phyloP scores from a whole-genome alignment of 352 stramenopile species.

The Phytophthora ramorum region DNA sequence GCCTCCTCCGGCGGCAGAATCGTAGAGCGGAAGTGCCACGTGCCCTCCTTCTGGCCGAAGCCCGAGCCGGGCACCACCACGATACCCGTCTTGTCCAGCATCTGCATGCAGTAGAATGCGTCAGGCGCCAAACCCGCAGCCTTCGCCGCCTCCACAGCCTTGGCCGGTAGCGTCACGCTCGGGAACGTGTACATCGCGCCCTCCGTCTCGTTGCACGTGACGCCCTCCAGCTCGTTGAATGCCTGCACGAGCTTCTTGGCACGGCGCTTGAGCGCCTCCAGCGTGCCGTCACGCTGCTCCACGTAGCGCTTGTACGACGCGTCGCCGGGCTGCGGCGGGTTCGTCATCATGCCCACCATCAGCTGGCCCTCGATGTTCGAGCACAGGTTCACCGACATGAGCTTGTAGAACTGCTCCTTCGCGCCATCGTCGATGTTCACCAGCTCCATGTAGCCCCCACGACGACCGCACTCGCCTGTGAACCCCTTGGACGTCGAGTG shows the following conservation, averaged over 20 bases:
- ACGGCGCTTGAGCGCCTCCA: constrained; percentile 94
- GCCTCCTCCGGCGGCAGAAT: constrained; percentile 98
- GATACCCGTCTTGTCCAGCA: constrained; percentile 97
- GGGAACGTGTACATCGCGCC: constrained; percentile 99
- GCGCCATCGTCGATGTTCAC: constrained; percentile 93
- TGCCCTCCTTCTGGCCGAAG: constrained; percentile 96
- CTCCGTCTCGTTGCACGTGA: constrained; percentile 97
- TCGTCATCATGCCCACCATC: constrained; percentile 98
- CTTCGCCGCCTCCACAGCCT: constrained; percentile 86
- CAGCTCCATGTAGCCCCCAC: constrained; percentile 97
- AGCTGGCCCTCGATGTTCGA: constrained; percentile 97
- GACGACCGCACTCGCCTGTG: constrained; percentile 97
- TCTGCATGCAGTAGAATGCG: constrained; percentile 96
- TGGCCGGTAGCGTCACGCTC: constrained; percentile 90
- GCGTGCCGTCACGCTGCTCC: constrained; percentile 92
- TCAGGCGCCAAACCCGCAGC: constrained; percentile 88
- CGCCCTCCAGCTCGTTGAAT: constrained; percentile 96
- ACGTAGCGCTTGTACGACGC: constrained; percentile 91
- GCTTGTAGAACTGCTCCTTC: constrained; percentile 98
- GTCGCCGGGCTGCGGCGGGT: constrained; percentile 92
- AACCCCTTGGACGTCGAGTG: constrained; percentile 99
- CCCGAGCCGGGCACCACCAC: constrained; percentile 98
- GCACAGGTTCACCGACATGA: constrained; percentile 97
- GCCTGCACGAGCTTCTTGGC: constrained; percentile 93
- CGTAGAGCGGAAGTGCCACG: constrained; percentile 99